phyloP scores from a whole-genome alignment of 495 filamentous ascomycete genomes.

The Tetracladium marchalianum region DNA sequence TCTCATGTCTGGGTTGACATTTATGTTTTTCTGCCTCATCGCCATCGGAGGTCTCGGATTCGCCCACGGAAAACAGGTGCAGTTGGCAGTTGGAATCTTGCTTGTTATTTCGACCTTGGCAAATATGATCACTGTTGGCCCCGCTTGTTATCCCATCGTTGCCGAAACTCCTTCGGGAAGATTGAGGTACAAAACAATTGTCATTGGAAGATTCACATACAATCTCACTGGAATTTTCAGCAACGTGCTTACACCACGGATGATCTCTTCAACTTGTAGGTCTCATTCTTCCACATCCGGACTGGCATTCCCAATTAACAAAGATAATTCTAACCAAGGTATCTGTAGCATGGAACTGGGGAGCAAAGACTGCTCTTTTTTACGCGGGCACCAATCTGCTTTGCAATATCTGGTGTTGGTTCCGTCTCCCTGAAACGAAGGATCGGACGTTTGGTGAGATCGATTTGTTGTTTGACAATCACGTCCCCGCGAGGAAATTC shows the following conservation, averaged over 20 bases:
- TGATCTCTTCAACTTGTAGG: slow-evolving; percentile 6
- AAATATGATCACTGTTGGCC: slow-evolving; percentile 12
- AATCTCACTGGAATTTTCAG: slow-evolving; percentile 1
- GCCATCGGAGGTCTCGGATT: slow-evolving; percentile 13
- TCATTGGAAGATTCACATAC: slow-evolving; percentile 7
- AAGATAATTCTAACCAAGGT: neutral
- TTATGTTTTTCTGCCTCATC: slow-evolving; percentile 14
- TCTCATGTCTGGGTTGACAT: slow-evolving; percentile 4
- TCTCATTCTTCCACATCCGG: too few relatives aligned
- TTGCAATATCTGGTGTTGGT: slow-evolving; percentile 19
- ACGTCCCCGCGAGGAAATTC: slow-evolving; percentile 1
- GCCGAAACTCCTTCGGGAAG: slow-evolving; percentile 6
- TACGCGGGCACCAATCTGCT: slow-evolving; percentile 41
- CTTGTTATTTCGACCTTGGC: slow-evolving; percentile 18
- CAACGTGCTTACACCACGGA: slow-evolving; percentile 5
- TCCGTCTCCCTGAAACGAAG: slow-evolving; percentile 48
- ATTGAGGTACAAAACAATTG: slow-evolving; percentile 8
- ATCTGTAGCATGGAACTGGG: slow-evolving; percentile 40
- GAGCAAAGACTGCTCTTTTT: slow-evolving; percentile 40
- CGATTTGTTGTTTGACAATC: slow-evolving; percentile 7
- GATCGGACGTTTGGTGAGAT: slow-evolving; percentile 51
- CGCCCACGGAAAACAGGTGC: slow-evolving; percentile 1
- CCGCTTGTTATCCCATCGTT: slow-evolving; percentile 6
- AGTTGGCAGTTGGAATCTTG: slow-evolving; percentile 21
- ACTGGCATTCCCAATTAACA: neutral